Base-by-base conservation (phyloP, 2,329 filamentous ascomycete species). In the Macrophomina tecta region DNA sequence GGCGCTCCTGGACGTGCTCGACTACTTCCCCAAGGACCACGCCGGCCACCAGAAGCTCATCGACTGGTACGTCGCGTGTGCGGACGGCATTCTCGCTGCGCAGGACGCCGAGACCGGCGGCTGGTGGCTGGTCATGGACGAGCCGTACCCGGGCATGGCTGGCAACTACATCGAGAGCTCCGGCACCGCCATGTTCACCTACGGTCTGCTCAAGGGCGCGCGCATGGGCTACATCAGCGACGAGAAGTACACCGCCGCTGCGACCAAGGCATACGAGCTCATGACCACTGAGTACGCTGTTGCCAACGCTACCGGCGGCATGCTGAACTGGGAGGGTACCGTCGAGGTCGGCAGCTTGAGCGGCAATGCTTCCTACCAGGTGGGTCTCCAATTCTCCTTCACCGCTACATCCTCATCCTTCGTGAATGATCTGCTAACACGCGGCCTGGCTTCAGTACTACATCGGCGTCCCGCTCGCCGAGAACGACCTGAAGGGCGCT, bases 151-250 rank as follows among this genome's bases (percentile, higher is more conserved):
- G 9, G 74, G 75, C 6, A 72, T 68, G 46, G 69, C 80, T 53
- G 85, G 85, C 2, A 89, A 90, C 74, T 89, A 86, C 73, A 83
- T 89, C 56, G 85, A 89, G 76, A 85, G 84, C 40, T 87, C 85
- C 38, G 86, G 82, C 7, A 84, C 84, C 1, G 86, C 85, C 3
- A 86, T 89, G 74, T 79, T 79, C 67, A 73, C 75, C 2, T 78
- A 77, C 68, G 72, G 71, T 7, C 77, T 74, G 68, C 68, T 77
- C 67, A 79, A 79, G 72, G 76, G 75, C 14, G 69, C 75, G 12
- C 70, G 77, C 52, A 71, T 72, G 4, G 76, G 76, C 7, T 68
- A 78, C 68, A 67, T 79, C 64, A 4, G 12, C 16, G 72, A 74
- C n/a, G 68, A 69, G 32, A 69, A 74, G 40, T 83, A 81, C 70